Base-by-base conservation (phyloP, 163 green algal genomes). In the Scenedesmus sp. region DNA sequence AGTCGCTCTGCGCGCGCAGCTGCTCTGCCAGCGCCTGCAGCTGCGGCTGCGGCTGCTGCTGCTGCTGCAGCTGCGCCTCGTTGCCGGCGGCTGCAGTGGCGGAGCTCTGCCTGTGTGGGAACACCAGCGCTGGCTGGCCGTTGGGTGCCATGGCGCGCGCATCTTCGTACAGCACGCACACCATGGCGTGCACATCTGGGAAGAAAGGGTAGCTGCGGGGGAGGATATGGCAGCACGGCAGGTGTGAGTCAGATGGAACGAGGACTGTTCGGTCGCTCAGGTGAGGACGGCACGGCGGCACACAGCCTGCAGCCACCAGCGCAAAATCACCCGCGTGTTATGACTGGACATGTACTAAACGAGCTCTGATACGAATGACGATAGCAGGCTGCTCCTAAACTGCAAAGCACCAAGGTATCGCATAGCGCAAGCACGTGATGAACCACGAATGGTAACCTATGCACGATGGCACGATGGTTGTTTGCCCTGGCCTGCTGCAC, bases 171-270 rank as follows among this genome's bases (percentile, higher is more conserved):
- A 91, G 57, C 23, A 87, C 76, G 23, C 74, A 81, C n/a, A 91
- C 87, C 87, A 91, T 91, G 57, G 87, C 87, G 46, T 91, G 87
- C 20, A 86, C 79, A 15, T 91, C 52, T 20, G 77, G n/a, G 62
- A 89, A 55, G 26, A 82, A 77, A 5, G 52, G 70, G 54, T 59
- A 82, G 34, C 67, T 81, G 62, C 54, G 46, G 3, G 26, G 46
- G 9, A 9, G 8, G n/a, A 57, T 34, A n/a, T 73, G 64, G 77
- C 77, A 84, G 77, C 77, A 60, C 70, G 15, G 70, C 70, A 79
- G 70, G 23, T 52, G 70, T 4, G 34, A 1, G 66, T 16, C 16
- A 76, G 66, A 5, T 3, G 66, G 15, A 5, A 18, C n/a, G 59
- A 10, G 9, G 59, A 64, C 1, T 9, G 2, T 46, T 46, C 0